These are phyloP conservation scores for Quercus aquifolioides DNA, from an alignment of 306 rosid species.

Conservation along the genomic window DNA sequence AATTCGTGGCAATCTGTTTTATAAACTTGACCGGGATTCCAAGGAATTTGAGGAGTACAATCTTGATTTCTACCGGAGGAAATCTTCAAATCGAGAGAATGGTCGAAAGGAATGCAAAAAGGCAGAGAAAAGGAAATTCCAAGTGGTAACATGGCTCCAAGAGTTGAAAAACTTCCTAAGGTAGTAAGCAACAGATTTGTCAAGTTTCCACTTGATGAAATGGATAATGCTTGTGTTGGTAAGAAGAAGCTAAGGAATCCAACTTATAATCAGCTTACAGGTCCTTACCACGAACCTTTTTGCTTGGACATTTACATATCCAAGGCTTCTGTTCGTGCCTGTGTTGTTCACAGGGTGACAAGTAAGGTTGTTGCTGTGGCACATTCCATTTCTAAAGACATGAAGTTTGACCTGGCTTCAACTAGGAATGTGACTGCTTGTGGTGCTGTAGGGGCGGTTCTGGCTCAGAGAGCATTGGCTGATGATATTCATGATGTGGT, in stretches of 20 bases:
- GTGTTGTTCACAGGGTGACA: conserved; percentile 70
- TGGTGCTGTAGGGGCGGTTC: conserved; percentile 76
- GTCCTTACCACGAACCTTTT: conserved; percentile 85
- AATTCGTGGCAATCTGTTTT: conserved; percentile 62
- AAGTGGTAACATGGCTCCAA: conserved; percentile 6
- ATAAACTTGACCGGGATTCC: conserved; percentile 71
- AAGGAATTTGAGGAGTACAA: conserved; percentile 83
- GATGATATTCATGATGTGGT: conserved; percentile 78
- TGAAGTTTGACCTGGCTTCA: conserved; percentile 72
- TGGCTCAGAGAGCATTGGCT: conserved; percentile 82
- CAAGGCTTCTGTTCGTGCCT: conserved; percentile 81
- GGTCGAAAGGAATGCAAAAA: conserved; percentile 17
- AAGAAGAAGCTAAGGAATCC: conserved; percentile 61
- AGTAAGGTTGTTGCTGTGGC: conserved; percentile 89
- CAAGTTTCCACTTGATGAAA: conserved; percentile 13
- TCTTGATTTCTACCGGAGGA: conserved; percentile 64
- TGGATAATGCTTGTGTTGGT: conserved; percentile 12
- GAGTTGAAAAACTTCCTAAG: conserved; percentile 32
- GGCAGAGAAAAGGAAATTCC: conserved; percentile 27
- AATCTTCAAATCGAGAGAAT: conserved; percentile 44
- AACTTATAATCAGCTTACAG: conserved; percentile 80
- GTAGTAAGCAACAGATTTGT: conserved; percentile 14
- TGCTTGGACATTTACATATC: conserved; percentile 88
- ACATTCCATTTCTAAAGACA: conserved; percentile 83
- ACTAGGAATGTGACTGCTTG: conserved; percentile 69